A percentile compares a stretch with the other conserved stretches of the same genome.
These are phyloP conservation scores for Drechslerella stenobrocha DNA, from an alignment of 2,329 filamentous ascomycete genomes.

Conservation along the genomic window DNA sequence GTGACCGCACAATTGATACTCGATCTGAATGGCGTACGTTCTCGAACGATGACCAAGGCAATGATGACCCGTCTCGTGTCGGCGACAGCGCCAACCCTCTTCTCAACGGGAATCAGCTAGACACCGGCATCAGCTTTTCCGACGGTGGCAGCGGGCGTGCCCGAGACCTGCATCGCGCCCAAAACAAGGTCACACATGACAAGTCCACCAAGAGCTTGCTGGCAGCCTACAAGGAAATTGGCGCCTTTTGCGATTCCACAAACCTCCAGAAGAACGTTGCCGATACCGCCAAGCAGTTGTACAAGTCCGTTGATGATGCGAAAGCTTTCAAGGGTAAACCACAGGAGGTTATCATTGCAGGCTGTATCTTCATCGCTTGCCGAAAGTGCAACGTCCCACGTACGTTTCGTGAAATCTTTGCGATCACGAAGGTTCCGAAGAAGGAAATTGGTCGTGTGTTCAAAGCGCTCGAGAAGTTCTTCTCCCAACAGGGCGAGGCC, in stretches of 20 bases:
- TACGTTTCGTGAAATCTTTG: slow-evolving; percentile 92
- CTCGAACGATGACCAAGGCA: slow-evolving; percentile 94
- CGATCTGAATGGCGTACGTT: slow-evolving; percentile 99
- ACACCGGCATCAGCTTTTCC: slow-evolving; percentile 83
- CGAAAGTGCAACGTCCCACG: slow-evolving; percentile 83
- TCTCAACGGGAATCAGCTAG: slow-evolving; percentile 83
- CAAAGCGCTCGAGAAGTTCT: slow-evolving; percentile 86
- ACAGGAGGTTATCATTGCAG: slow-evolving; percentile 88
- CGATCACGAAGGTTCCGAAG: slow-evolving; percentile 89
- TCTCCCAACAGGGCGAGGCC: slow-evolving; percentile 71
- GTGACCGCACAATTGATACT: slow-evolving; percentile 88
- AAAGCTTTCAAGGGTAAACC: slow-evolving; percentile 95
- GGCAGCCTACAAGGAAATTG: slow-evolving; percentile 84
- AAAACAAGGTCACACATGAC: slow-evolving; percentile 78
- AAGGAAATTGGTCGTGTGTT: slow-evolving; percentile 97
- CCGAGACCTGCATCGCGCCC: slow-evolving; percentile 76
- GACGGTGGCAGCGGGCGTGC: slow-evolving; percentile 70
- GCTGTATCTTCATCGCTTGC: slow-evolving; percentile 96
- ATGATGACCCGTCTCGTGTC: slow-evolving; percentile 96
- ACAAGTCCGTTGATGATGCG: slow-evolving; percentile 89
- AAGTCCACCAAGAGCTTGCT: slow-evolving; percentile 81
- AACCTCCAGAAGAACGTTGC: slow-evolving; percentile 78
- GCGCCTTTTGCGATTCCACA: slow-evolving; percentile 80
- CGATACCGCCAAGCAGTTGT: slow-evolving; percentile 90
- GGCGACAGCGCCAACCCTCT: slow-evolving; percentile 90